Evolutionary conservation across 371 early-diverging fungal species (phyloP), one percentile per base, ranked within the genome.

Genomic region (Syncephalis plumigaleata): DNA sequence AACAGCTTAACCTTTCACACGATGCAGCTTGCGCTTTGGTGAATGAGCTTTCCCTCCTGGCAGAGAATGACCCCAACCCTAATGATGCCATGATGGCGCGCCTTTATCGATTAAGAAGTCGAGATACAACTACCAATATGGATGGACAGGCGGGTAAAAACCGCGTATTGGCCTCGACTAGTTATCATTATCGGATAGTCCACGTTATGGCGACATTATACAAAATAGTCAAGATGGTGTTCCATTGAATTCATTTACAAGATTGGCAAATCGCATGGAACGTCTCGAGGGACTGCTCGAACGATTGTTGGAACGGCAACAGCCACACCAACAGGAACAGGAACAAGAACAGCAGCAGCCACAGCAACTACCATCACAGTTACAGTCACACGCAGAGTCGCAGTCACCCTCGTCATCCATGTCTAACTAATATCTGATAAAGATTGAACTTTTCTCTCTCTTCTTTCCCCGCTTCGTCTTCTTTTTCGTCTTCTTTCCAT

Each of bases 221-320:
- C n/a, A n/a, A n/a, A 31, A 31, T 31, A 7, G 11, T 31, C 39
- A 31, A 17, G 45, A 9, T 53, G 26, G 2, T 45, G 50, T 20
- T 52, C 57, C 39, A 45, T 38, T 2, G 55, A 57, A 22, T 54
- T 53, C 3, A 44, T 60, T 17, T 57, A 60, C 36, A 53, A 56
- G 27, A 47, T 44, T 9, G 55, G 55, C 17, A 53, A 55, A 37
- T 52, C 54, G n/a, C 56, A 53, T 2, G 58, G 52, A 9, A 2
- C 58, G 54, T 27, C 49, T 61, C 13, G 55, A 55, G 20, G 37
- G 58, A 3, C 56, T 53, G 31, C 59, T 59, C 43, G 59, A 59
- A 20, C 59, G 55, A 26, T 56, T 55, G 39, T 44, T 58, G 11
- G 59, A 58, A 16, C 52, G 46, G 16, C 47, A 38, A 7, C 49